Evolutionary conservation across 306 rosid species (phyloP), one percentile per base, ranked within the genome.

Genomic region (Ochetophila trinervis): DNA sequence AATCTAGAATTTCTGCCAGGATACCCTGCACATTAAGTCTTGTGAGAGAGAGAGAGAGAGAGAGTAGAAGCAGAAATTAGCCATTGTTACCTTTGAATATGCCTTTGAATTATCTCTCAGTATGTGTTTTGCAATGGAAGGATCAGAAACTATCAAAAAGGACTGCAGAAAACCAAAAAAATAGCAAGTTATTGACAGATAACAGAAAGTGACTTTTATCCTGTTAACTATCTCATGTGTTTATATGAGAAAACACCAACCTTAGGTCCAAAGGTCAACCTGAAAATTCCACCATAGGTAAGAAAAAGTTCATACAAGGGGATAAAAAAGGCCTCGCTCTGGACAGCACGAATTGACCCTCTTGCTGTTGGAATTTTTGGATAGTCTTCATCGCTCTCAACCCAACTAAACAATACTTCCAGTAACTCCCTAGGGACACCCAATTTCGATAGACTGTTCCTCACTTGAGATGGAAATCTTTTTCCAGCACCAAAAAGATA

Each of bases 221-320:
- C 45, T 40, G 12, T 40, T 40, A 55, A 51, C 8, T 10, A 30
- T 59, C 34, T 22, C 60, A 35, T 27, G 56, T 16, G 55, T 30
- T 67, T n/a, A 16, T 58, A 16, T 20, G 35, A 53, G 45, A 32
- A 62, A 73, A 54, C 71, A 73, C 86, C 67, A 81, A 93, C 97
- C 99, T 93, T 93, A 57, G 99, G 99, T 68, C 99, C 99, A 86
- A 93, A 84, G 1, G 57, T 90, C 80, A 93, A 79, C 73, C 97
- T 79, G 77, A 89, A 93, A 79, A 90, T 79, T 53, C 96, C 97
- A 72, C 97, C 99, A 53, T 93, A 93, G 11, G 90, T 84, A 74
- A 90, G 91, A 82, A 73, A 90, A 66, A 93, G 97, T 70, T 88
- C 90, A 69, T 83, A 93, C 72, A 93, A 79, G 44, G 97, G 99